Evolutionary conservation across 441 rosid genomes (phyloP).

Genomic region (Croton laevigatus): DNA sequence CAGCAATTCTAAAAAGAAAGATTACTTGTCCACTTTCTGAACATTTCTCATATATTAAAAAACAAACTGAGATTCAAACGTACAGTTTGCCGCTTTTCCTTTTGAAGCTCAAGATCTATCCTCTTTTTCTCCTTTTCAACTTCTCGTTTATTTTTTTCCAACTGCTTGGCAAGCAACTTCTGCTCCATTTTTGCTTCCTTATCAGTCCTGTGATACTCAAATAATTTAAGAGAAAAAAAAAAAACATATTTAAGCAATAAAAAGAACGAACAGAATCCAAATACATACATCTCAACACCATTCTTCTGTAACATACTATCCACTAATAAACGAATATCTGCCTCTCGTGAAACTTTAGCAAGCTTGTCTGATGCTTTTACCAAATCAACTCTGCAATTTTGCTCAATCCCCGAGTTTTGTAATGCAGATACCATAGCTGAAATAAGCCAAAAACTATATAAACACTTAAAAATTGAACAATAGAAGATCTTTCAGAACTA

Average conservation of each 20-base stretch:
- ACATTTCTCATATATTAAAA: not conserved
- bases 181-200: slow-evolving; percentile 62
- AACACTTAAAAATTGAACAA: not conserved
- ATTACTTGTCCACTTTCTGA: not conserved
- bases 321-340: slow-evolving; percentile 54
- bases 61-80: slow-evolving; percentile 17
- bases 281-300: slow-evolving; percentile 52
- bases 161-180: slow-evolving; percentile 51
- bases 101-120: slow-evolving; percentile 55
- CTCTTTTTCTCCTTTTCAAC: slow-evolving; percentile 75
- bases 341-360: slow-evolving; percentile 50
- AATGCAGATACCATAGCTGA: slow-evolving; percentile 64
- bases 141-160: slow-evolving; percentile 67
- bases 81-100: slow-evolving; percentile 62
- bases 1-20: not conserved
- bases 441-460: slow-evolving; percentile 21
- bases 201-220: slow-evolving; percentile 44
- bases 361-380: slow-evolving; percentile 63
- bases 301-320: slow-evolving; percentile 53
- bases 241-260: not conserved
- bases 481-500: not conserved
- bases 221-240: slow-evolving; percentile 10
- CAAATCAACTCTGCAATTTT: slow-evolving; percentile 32
- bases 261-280: slow-evolving; percentile 6
- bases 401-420: slow-evolving; percentile 40